Evolutionary conservation across 129 eudicot genomes (phyloP).

Genomic region (Flaveria sonorensis): DNA sequence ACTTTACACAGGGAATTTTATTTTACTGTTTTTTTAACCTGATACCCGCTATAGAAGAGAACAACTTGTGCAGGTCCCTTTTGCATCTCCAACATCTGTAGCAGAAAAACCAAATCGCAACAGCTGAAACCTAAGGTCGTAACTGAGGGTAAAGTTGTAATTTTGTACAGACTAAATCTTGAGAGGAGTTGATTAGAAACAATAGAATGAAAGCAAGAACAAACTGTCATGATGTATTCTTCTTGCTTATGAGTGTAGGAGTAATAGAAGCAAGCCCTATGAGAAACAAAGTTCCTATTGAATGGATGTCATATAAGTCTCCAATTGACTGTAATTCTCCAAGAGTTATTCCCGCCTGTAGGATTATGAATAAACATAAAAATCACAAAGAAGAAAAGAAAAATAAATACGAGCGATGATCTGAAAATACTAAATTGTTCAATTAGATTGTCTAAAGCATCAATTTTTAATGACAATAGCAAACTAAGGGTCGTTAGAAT

Average conservation of each 20-base stretch:
- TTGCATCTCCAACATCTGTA: slow-evolving; percentile 27
- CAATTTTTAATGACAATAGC: no score
- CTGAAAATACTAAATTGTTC: neutral
- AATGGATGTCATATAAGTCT: slow-evolving; percentile 80
- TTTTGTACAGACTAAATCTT: slow-evolving; percentile 26
- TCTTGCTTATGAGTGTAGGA: slow-evolving; percentile 57
- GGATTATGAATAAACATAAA: neutral
- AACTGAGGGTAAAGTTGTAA: slow-evolving; percentile 23
- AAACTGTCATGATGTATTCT: slow-evolving; percentile 31
- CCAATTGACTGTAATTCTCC: slow-evolving; percentile 87
- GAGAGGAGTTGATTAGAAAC: slow-evolving; percentile 15
- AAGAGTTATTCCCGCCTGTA: slow-evolving; percentile 91
- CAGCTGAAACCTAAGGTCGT: slow-evolving; percentile 22
- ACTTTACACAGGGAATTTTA: slow-evolving; percentile 17
- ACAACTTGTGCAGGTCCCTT: slow-evolving; percentile 20
- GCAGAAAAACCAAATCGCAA: neutral
- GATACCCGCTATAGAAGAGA: slow-evolving; percentile 22
- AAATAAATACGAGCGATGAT: neutral
- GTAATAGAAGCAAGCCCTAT: slow-evolving; percentile 71
- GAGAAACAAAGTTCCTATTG: slow-evolving; percentile 77
- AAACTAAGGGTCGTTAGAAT: no score
- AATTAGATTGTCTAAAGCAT: neutral
- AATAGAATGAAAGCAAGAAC: slow-evolving; percentile 1
- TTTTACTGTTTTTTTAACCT: slow-evolving; percentile 21
- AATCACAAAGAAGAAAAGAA: neutral